Conservation (phyloP, 306 rosid genomes). For the Vigna hirtella region DNA sequence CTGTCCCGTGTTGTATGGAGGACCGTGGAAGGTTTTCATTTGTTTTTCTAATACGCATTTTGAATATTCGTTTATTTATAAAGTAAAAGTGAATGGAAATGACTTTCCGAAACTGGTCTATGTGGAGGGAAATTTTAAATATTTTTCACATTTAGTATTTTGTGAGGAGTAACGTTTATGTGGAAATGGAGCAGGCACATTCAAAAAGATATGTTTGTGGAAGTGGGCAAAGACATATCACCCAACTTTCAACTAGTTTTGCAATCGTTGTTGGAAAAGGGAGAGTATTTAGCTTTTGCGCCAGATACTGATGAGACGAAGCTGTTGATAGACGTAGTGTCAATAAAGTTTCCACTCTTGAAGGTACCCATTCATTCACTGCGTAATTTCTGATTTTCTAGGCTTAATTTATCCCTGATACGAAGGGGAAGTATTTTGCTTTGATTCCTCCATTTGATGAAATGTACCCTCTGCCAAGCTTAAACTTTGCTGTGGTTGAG, state of each 20-base stretch:
- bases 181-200: conserved; percentile 74
- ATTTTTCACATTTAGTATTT: conserved; percentile 30
- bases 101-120: not conserved
- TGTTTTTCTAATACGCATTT: not conserved
- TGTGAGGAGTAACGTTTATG: conserved; percentile 43
- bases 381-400: conserved; percentile 17
- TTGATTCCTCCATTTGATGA: conserved; percentile 30
- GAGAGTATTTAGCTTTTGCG: conserved; percentile 85
- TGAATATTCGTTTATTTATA: conserved; percentile 5
- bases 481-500: conserved; percentile 10
- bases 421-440: conserved; percentile 1
- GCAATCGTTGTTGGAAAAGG: conserved; percentile 60
- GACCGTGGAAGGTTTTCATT: not conserved
- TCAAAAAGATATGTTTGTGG: conserved; percentile 71
- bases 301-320: conserved; percentile 79
- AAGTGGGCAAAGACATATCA: conserved; percentile 90
- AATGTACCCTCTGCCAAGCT: conserved; percentile 1
- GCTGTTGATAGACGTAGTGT: conserved; percentile 72
- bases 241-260: conserved; percentile 80
- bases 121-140: not conserved
- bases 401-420: conserved; percentile 20
- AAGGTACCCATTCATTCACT: conserved; percentile 57
- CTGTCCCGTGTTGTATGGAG: conserved; percentile 9
- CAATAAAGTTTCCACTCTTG: conserved; percentile 80
- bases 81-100: conserved; percentile 24